Percentiles rank a stretch among this genome's conserved stretches.
phyloP scores from a whole-genome alignment of 257 asterid genomes.

The Pogostemon cablin region DNA sequence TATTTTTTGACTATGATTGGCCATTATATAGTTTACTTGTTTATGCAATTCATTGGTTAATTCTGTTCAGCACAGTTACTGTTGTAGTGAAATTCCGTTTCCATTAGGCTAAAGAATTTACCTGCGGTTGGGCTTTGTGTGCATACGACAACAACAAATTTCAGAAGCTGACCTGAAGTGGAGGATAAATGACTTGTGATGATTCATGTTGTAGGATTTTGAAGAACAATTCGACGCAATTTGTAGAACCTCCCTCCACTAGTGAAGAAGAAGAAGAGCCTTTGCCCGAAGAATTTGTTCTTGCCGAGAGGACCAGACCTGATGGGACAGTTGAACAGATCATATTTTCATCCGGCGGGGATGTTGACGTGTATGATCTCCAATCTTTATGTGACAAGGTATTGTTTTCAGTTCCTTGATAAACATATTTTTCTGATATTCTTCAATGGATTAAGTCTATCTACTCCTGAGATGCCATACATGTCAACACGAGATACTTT shows the following conservation, averaged over 20 bases:
- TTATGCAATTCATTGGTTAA: slow-evolving; percentile 8
- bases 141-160: slow-evolving; percentile 8
- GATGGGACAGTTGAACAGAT: slow-evolving; percentile 87
- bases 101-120: not conserved
- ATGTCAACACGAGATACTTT: slow-evolving; percentile 6
- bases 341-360: slow-evolving; percentile 85
- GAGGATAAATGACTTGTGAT: slow-evolving; percentile 24
- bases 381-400: slow-evolving; percentile 95
- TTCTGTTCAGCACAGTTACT: not conserved
- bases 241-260: slow-evolving; percentile 69
- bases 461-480: not conserved
- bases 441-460: slow-evolving; percentile 15
- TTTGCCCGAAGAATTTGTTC: slow-evolving; percentile 84
- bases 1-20: not conserved
- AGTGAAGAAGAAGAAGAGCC: slow-evolving; percentile 66
- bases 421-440: not conserved
- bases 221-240: slow-evolving; percentile 66
- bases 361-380: slow-evolving; percentile 84
- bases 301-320: slow-evolving; percentile 71
- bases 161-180: slow-evolving; percentile 1
- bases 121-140: not conserved
- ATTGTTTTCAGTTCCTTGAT: slow-evolving; percentile 3
- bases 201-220: slow-evolving; percentile 54
- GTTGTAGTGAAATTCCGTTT: slow-evolving; percentile 4
- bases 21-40: not conserved